phyloP scores from a whole-genome alignment of 2,329 filamentous ascomycete species.

The Sarocladiaceae sp. region DNA sequence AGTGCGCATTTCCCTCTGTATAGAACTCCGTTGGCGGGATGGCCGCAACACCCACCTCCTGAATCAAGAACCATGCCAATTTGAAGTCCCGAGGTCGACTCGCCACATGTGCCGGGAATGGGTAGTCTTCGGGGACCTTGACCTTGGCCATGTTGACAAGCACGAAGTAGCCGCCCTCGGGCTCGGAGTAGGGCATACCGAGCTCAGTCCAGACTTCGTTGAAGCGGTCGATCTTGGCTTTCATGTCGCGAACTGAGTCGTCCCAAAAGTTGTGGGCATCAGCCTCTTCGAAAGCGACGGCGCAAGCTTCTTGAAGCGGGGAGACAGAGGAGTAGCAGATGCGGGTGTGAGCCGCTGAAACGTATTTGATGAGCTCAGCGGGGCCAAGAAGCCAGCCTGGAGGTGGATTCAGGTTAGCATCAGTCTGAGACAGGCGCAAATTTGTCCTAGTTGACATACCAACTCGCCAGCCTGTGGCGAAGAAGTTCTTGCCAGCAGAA shows the following conservation, averaged over 20 bases:
- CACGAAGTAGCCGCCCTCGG: slow-evolving; percentile 96
- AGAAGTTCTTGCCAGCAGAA: slow-evolving; percentile 97
- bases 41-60: slow-evolving; percentile 90
- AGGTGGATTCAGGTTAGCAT: no score
- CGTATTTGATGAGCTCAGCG: slow-evolving; percentile 83
- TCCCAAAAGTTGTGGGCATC: slow-evolving; percentile 86
- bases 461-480: slow-evolving; percentile 94
- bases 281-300: slow-evolving; percentile 90
- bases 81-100: slow-evolving; percentile 88
- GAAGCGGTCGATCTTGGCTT: slow-evolving; percentile 80
- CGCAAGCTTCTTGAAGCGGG: slow-evolving; percentile 89
- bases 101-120: slow-evolving; percentile 85
- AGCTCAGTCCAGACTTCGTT: slow-evolving; percentile 77
- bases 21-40: slow-evolving; percentile 98
- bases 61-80: slow-evolving; percentile 93
- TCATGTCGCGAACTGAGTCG: slow-evolving; percentile 78
- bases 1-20: slow-evolving; percentile 73
- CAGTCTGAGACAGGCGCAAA: no score
- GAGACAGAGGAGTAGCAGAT: slow-evolving; percentile 96
- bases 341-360: slow-evolving; percentile 86
- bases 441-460: slow-evolving; percentile 38
- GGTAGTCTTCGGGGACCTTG: slow-evolving; percentile 75
- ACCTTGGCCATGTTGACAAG: slow-evolving; percentile 91
- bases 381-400: slow-evolving; percentile 85
- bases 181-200: slow-evolving; percentile 77